Evolutionary conservation across 2,329 filamentous ascomycete genomes (phyloP).

Genomic region (Ascochyta rabiei): DNA sequence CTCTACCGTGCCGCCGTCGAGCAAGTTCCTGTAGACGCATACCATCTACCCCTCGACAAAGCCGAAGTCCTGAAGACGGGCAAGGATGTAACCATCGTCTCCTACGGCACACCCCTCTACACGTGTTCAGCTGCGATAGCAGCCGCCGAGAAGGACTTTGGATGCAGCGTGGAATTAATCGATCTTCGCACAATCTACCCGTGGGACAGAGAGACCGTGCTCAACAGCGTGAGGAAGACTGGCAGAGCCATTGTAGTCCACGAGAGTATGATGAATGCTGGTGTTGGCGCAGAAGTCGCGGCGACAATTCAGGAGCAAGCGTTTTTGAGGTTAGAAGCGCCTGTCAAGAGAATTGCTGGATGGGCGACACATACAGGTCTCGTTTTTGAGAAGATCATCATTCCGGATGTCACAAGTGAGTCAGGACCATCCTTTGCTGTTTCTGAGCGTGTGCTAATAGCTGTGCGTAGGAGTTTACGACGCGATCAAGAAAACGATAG

Average conservation of each 20-base stretch:
- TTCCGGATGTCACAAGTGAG: conserved; percentile 88
- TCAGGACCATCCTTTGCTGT: conserved; percentile 33
- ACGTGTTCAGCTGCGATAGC: conserved; percentile 78
- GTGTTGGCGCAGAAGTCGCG: conserved; percentile 86
- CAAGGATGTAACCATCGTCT: conserved; percentile 80
- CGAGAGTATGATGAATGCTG: conserved; percentile 89
- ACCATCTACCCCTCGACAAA: conserved; percentile 83
- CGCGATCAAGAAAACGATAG: conserved; percentile 54
- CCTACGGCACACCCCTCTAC: conserved; percentile 89
- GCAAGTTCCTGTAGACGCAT: conserved; percentile 81
- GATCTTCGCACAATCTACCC: conserved; percentile 89
- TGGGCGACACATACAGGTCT: conserved; percentile 86
- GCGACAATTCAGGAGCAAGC: conserved; percentile 87
- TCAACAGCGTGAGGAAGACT: conserved; percentile 85
- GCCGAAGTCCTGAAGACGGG: conserved; percentile 84
- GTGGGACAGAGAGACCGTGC: conserved; percentile 83
- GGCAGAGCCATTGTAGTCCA: conserved; percentile 87
- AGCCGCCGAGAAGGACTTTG: conserved; percentile 75
- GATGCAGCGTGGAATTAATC: conserved; percentile 80
- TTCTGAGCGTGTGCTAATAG: background rate
- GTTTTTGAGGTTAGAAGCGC: conserved; percentile 83
- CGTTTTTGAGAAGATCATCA: conserved; percentile 71
- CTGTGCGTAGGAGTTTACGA: conserved; percentile 53
- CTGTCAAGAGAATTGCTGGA: conserved; percentile 83
- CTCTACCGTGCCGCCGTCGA: conserved; percentile 90